phyloP scores from a whole-genome alignment of 2,329 filamentous ascomycete genomes.

The Rachicladosporium sp. region DNA sequence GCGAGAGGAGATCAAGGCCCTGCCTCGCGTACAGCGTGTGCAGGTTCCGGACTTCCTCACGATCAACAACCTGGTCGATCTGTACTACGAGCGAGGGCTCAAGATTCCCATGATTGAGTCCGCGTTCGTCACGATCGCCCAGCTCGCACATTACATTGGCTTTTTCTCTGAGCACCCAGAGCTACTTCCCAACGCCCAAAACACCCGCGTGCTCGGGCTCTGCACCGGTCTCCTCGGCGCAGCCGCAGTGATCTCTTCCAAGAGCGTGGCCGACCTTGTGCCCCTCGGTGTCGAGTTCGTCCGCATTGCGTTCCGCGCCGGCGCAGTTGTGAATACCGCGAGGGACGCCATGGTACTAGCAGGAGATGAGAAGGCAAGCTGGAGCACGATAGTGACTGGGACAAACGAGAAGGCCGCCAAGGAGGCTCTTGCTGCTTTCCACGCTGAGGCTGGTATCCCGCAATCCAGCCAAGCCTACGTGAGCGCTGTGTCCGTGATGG shows the following conservation, averaged over 20 bases:
- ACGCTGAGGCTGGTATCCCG: constrained; percentile 40
- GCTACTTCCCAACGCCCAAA: constrained; percentile 39
- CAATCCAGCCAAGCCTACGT: constrained; percentile 43
- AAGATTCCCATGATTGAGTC: constrained; percentile 54
- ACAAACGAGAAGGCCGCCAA: constrained; percentile 40
- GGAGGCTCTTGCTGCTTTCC: constrained; percentile 44
- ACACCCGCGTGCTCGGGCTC: constrained; percentile 46
- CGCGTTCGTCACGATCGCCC: constrained; percentile 51
- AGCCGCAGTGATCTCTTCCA: constrained; percentile 52
- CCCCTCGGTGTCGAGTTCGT: constrained; percentile 52
- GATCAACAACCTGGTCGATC: constrained; percentile 52
- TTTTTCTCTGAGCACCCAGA: constrained; percentile 42
- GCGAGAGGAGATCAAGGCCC: constrained; percentile 45
- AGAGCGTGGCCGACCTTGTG: constrained; percentile 49
- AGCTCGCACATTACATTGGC: constrained; percentile 59
- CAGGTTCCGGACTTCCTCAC: constrained; percentile 50
- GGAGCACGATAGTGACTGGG: constrained; percentile 55
- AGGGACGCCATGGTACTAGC: constrained; percentile 40
- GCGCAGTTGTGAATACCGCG: constrained; percentile 32
- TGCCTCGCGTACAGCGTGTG: constrained; percentile 45
- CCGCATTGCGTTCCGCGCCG: constrained; percentile 54
- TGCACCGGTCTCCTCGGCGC: constrained; percentile 61
- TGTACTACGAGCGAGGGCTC: constrained; percentile 44
- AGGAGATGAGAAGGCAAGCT: constrained; percentile 45
- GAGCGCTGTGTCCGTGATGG: constrained; percentile 47